Evolutionary conservation across 768 basidiomycete species (phyloP).

Genomic region (Crepidotus variabilis): DNA sequence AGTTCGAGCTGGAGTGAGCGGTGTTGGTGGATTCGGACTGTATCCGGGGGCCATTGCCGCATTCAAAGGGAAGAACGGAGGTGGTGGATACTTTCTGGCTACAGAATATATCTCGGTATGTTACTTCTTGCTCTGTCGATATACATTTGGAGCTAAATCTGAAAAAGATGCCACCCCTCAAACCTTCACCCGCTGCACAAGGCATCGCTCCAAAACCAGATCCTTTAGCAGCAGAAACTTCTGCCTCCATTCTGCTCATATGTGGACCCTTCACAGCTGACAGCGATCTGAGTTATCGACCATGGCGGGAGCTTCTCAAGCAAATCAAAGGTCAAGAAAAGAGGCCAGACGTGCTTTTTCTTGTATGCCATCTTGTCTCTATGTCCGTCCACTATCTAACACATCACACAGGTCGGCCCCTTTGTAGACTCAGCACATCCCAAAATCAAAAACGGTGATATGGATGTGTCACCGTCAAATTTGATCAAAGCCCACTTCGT

Average conservation of each 20-base stretch:
- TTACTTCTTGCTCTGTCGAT: constrained; percentile 1
- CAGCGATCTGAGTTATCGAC: constrained; percentile 68
- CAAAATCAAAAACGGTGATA: constrained; percentile 69
- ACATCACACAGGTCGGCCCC: constrained; percentile 69
- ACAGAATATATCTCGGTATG: constrained; percentile 79
- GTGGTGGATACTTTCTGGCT: constrained; percentile 82
- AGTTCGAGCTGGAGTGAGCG: constrained; percentile 60
- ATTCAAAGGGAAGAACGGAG: constrained; percentile 85
- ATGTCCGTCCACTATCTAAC: background rate
- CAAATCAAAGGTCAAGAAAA: constrained; percentile 41
- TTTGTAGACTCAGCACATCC: constrained; percentile 83
- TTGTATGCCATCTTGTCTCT: constrained; percentile 45
- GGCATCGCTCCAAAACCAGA: constrained; percentile 30
- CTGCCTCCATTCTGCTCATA: constrained; percentile 67
- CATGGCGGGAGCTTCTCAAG: constrained; percentile 62
- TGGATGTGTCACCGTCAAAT: constrained; percentile 56
- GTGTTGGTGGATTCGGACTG: constrained; percentile 63
- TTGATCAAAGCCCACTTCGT: constrained; percentile 70
- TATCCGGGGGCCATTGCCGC: constrained; percentile 90
- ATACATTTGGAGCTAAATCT: background rate
- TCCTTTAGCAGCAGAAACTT: constrained; percentile 34
- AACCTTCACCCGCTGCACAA: constrained; percentile 31
- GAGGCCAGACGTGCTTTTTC: constrained; percentile 73
- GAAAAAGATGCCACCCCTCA: constrained; percentile 62
- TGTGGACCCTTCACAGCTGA: constrained; percentile 88